A percentile compares a stretch with the other conserved stretches of the same genome.
phyloP scores from a whole-genome alignment of 768 basidiomycete genomes.

The Mycena chlorophos region DNA sequence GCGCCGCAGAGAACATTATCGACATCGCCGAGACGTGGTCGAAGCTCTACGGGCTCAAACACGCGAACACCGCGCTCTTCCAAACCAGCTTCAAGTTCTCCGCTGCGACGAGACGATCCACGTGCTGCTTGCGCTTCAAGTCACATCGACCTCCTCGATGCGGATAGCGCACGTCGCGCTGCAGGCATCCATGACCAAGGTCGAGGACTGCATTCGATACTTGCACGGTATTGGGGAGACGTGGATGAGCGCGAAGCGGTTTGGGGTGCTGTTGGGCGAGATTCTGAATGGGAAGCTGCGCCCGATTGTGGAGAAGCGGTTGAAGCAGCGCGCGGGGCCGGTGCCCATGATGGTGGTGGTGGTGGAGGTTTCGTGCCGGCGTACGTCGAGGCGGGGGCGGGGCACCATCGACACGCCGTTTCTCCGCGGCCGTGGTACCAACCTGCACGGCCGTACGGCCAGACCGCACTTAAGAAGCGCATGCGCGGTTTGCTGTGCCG shows the following conservation, averaged over 20 bases:
- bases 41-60: slow-evolving; percentile 37
- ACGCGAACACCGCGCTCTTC: slow-evolving; percentile 35
- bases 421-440: background rate
- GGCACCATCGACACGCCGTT: background rate
- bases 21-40: slow-evolving; percentile 35
- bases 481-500: background rate
- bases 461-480: too few relatives aligned
- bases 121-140: slow-evolving; percentile 35
- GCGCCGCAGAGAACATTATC: slow-evolving; percentile 38
- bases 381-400: background rate
- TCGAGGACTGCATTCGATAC: background rate
- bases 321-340: background rate
- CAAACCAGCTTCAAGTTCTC: slow-evolving; percentile 40
- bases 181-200: background rate
- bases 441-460: too few relatives aligned
- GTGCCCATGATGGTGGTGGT: background rate
- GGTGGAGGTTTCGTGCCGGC: too few relatives aligned
- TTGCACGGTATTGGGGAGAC: background rate
- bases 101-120: slow-evolving; percentile 39
- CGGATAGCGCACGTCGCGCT: slow-evolving; percentile 1
- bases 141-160: slow-evolving; percentile 11
- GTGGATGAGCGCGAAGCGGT: background rate
- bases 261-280: background rate
- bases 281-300: background rate
- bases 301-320: background rate